Percentiles rank a stretch among this genome's conserved stretches.
Evolutionary conservation across 495 filamentous ascomycete genomes (phyloP).

Genomic region (Lepidopterella palustris): DNA sequence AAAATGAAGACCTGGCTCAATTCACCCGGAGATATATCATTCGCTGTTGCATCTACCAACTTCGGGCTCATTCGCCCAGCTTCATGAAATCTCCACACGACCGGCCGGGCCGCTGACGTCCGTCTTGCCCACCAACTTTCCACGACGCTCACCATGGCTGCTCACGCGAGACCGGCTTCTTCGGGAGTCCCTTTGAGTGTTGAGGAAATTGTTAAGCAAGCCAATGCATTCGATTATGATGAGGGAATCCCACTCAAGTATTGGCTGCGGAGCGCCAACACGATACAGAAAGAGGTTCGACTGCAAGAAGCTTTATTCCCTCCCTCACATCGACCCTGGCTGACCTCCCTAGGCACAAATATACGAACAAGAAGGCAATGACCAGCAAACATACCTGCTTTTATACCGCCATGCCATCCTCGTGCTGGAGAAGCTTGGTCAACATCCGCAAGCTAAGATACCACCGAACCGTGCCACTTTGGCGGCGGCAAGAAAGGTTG

Average conservation of each 20-base stretch:
- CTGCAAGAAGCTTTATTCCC: not conserved
- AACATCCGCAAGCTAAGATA: constrained; percentile 43
- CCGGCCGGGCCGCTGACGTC: no score
- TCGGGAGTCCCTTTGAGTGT: constrained; percentile 54
- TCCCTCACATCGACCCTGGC: not conserved
- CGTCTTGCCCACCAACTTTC: not conserved
- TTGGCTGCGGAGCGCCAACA: constrained; percentile 77
- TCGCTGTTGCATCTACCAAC: not conserved
- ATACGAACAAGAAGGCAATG: constrained; percentile 78
- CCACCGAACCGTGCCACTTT: constrained; percentile 45
- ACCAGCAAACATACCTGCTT: constrained; percentile 79
- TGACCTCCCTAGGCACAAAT: constrained; percentile 53
- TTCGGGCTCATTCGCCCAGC: not conserved
- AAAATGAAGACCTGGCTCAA: not conserved
- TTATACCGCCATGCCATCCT: constrained; percentile 76
- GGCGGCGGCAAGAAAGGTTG: constrained; percentile 45
- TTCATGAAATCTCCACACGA: not conserved
- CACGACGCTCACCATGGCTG: constrained; percentile 14
- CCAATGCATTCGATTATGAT: constrained; percentile 74
- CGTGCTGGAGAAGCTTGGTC: constrained; percentile 36
- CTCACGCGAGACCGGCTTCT: not conserved
- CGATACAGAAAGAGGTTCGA: constrained; percentile 69
- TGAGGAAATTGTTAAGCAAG: constrained; percentile 62
- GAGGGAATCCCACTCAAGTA: constrained; percentile 61
- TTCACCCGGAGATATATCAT: not conserved